Evolutionary conservation across 2,329 filamentous ascomycete genomes (phyloP), one percentile per base, ranked within the genome.

Genomic region (Nemania sp.): DNA sequence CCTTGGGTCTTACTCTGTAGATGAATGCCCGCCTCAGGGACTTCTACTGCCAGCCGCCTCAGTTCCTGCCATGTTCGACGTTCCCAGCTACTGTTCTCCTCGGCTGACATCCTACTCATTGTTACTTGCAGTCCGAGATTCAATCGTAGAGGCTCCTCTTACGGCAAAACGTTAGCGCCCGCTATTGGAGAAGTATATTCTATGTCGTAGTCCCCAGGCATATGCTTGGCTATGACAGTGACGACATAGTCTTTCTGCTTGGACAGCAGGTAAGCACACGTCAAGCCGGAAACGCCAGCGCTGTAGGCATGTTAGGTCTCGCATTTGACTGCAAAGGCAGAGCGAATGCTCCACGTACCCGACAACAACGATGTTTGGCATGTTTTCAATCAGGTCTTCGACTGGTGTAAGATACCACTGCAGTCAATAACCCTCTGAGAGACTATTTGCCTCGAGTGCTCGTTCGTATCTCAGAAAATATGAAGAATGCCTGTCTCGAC

Each of bases 181-280:
- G 73, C 70, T 48, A 65, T 68, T 2, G 70, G 70, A 5, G 91
- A 96, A 0, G 91, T 88, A 74, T 97, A 97, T 79, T 96, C 90
- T 67, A 93, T 89, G 67, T 94, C 90, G 75, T 94, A 95, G 78
- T 97, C 93, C 37, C 93, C 66, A 12, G 66, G 66, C 66, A 68
- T 68, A 37, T 68, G 65, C 55, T 68, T 68, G 17, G 91, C 89
- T 34, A 92, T 80, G 37, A 96, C 80, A 0, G 90, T 92, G 65
- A 96, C 57, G 39, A 43, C 63, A 67, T 74, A 73, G n/a, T 59
- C 65, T 39, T 64, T 63, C 56, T 71, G 64, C 64, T 73, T 69
- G 42, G 72, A 75, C 49, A 74, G 63, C 45, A 75, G 65, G 53
- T 73, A 73, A 12, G 73, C 72, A 58, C 69, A 69, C 11, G 73